Evolutionary conservation across 805 yeast genomes (phyloP).

Genomic region (Kodamaea leandrae): DNA sequence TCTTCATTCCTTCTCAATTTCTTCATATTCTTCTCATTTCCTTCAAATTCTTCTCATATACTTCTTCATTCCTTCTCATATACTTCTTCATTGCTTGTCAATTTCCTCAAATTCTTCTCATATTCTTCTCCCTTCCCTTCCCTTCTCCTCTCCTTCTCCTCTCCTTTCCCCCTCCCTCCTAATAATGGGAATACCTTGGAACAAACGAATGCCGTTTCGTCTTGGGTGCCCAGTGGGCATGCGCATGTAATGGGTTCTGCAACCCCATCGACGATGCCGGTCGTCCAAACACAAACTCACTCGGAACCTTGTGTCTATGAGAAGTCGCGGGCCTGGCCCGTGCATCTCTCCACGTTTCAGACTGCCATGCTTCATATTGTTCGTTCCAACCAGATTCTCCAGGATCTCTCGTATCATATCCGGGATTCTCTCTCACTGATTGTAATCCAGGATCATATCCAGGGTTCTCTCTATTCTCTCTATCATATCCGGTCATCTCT

Average conservation of each 20-base stretch:
- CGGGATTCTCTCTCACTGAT: not conserved
- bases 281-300: not conserved
- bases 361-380: not conserved
- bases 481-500: not conserved
- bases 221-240: not conserved
- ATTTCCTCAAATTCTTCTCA: too few species aligned
- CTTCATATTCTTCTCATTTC: too few species aligned
- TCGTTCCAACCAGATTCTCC: not conserved
- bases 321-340: not conserved
- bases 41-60: too few species aligned
- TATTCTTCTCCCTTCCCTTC: too few species aligned
- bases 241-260: slow-evolving; percentile 1
- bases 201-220: not conserved
- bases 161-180: not conserved
- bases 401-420: not conserved
- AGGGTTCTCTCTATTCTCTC: not conserved
- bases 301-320: not conserved
- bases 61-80: too few species aligned
- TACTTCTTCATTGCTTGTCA: too few species aligned
- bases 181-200: not conserved
- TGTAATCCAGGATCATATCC: too few species aligned
- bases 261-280: slow-evolving; percentile 2
- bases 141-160: too few species aligned
- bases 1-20: too few species aligned
- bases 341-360: not conserved